Base-by-base conservation (phyloP, 768 basidiomycete genomes). In the Thelephora ganbajun region DNA sequence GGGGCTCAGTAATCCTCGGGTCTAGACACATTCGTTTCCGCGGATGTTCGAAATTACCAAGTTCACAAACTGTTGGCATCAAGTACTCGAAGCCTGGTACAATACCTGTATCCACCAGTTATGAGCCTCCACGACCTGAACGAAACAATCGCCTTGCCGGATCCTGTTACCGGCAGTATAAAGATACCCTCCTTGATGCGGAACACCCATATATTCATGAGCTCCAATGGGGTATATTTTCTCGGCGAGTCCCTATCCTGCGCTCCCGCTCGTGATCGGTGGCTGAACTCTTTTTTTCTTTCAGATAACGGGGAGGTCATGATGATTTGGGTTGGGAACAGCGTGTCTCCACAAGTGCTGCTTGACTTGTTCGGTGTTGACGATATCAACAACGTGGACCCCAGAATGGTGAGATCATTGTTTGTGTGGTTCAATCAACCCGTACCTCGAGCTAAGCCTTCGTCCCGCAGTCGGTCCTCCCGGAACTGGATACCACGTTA, bases 41-140 rank as follows among this genome's bases (percentile, higher is more conserved):
- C 91, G n/a, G 96, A 98, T 56, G 90, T 93, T 11, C 83, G 96
- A 45, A 89, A 91, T 54, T 85, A 82, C 58, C 75, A 83, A 57
- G 79, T 81, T 44, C 85, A 92, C 53, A 74, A 77, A 54, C 69
- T 96, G 43, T 72, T 78, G 51, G 76, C 79, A 0, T 76, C 82
- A 69, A 69, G 77, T 46, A 77, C 85, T 9, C 77, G 83, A 14
- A 67, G 68, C 34, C 72, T 83, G 9, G 76, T 94, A 60, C 78
- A 79, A 49, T 70, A 86, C 53, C 73, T 98, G 12, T 98, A 98
- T 63, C 96, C 96, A 5, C 76, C 80, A 18, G 67, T 98, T 50
- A 67, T 97, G 30, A 88, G 92, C 3, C 66, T 98, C 0, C 94
- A 99, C 58, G 86, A 89, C 59, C 67, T 98, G 33, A 69, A 79